phyloP scores from a whole-genome alignment of 805 yeast species.

The Zygoascus biomembranicola region DNA sequence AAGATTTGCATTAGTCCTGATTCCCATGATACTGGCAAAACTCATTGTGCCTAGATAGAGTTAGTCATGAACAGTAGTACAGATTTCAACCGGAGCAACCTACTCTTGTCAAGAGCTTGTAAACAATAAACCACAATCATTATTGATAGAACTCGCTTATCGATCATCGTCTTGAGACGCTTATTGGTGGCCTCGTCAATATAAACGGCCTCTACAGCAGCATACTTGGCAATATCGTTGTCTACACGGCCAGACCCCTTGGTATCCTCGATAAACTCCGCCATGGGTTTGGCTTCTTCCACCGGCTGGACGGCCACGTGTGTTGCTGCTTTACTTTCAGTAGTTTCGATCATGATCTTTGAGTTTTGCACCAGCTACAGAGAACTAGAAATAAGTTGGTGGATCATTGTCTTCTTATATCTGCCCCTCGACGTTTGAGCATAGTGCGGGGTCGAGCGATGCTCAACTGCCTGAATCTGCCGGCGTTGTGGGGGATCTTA shows the following conservation, averaged over 20 bases:
- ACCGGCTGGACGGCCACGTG: no score
- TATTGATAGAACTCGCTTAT: background rate
- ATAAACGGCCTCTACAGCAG: constrained; percentile 17
- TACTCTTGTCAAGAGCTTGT: background rate
- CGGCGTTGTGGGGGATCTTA: no score
- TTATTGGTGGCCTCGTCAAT: constrained; percentile 23
- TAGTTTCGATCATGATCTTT: no score
- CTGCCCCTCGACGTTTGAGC: no score
- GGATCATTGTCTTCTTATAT: no score
- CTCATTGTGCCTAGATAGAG: constrained; percentile 28
- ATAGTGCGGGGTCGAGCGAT: no score
- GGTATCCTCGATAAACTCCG: background rate
- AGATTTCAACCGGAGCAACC: no score
- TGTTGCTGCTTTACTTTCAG: no score
- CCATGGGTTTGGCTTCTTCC: background rate
- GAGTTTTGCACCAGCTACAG: no score
- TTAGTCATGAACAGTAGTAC: no score
- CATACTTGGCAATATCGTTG: constrained; percentile 5
- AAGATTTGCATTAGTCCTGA: constrained; percentile 34
- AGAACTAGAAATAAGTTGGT: no score
- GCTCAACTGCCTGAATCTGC: no score
- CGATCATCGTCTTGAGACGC: constrained; percentile 19
- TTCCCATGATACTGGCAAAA: constrained; percentile 44
- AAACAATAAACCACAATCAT: background rate
- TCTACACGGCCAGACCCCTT: constrained; percentile 1